Conservation (phyloP, 768 basidiomycete genomes). For the Leccinum imitatum region DNA sequence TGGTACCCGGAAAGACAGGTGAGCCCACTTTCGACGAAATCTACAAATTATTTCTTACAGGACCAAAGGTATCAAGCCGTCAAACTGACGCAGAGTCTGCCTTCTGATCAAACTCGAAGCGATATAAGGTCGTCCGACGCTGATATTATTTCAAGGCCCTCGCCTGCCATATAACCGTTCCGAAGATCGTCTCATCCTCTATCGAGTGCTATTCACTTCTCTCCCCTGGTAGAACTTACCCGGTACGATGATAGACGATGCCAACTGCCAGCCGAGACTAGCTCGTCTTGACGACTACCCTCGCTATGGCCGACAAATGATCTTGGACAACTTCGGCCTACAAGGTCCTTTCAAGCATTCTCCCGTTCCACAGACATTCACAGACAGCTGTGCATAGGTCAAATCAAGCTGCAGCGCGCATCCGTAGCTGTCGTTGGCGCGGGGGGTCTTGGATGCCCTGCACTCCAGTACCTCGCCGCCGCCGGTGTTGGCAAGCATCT, state of each 20-base stretch:
- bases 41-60: slow-evolving; percentile 10
- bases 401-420: slow-evolving; percentile 73
- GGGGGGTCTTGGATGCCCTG: slow-evolving; percentile 95
- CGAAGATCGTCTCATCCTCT: too few species aligned
- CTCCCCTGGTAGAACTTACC: too few species aligned
- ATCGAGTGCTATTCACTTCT: too few species aligned
- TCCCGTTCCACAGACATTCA: slow-evolving; percentile 4
- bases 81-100: slow-evolving; percentile 34
- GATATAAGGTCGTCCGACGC: slow-evolving; percentile 29
- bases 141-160: slow-evolving; percentile 17
- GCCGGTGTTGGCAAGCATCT: slow-evolving; percentile 78
- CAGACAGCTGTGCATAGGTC: slow-evolving; percentile 50
- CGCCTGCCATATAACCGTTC: slow-evolving; percentile 20
- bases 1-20: slow-evolving; percentile 25
- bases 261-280: slow-evolving; percentile 22
- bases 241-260: too few species aligned
- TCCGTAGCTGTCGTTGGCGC: slow-evolving; percentile 89
- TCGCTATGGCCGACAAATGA: slow-evolving; percentile 97
- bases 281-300: slow-evolving; percentile 68
- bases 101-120: slow-evolving; percentile 42
- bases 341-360: slow-evolving; percentile 49
- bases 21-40: slow-evolving; percentile 15
- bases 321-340: slow-evolving; percentile 84
- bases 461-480: slow-evolving; percentile 89
- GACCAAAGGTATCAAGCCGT: slow-evolving; percentile 44